Percentiles rank a stretch among this genome's conserved stretches.
Conservation (phyloP, 768 basidiomycete species). For the Suillus clintonianus region DNA sequence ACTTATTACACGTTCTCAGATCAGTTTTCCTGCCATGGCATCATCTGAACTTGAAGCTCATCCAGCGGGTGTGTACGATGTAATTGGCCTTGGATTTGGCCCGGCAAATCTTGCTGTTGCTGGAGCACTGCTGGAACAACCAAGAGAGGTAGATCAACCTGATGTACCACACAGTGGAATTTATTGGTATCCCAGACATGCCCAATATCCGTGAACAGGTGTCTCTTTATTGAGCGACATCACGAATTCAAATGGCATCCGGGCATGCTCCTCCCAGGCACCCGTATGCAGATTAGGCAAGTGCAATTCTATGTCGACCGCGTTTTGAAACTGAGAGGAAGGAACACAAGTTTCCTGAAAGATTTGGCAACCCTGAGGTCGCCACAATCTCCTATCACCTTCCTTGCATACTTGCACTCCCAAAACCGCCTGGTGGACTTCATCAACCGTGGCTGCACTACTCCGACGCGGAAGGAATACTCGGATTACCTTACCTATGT, state of each 20-base stretch:
- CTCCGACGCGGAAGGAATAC: constrained; percentile 54
- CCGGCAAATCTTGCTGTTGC: constrained; percentile 56
- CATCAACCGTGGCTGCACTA: constrained; percentile 53
- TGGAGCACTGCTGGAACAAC: constrained; percentile 49
- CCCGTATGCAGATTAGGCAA: constrained; percentile 56
- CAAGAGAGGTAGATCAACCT: constrained; percentile 16
- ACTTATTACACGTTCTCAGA: neutral
- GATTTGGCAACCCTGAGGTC: constrained; percentile 55
- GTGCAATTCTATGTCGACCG: neutral
- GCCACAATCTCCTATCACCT: constrained; percentile 53
- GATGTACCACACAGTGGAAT: neutral
- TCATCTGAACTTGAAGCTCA: neutral
- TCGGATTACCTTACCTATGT: constrained; percentile 58
- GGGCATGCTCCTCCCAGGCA: constrained; percentile 54
- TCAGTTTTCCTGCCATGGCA: neutral
- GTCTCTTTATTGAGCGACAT: constrained; percentile 52
- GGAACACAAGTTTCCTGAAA: constrained; percentile 45
- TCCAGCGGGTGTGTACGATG: constrained; percentile 34
- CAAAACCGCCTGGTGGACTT: constrained; percentile 50
- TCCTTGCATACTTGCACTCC: constrained; percentile 52
- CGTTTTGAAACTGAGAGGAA: constrained; percentile 8
- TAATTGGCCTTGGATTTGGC: constrained; percentile 54
- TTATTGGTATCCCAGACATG: constrained; percentile 11
- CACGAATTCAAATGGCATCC: constrained; percentile 54
- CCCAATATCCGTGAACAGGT: constrained; percentile 26